phyloP scores from a whole-genome alignment of 225 moss, liverwort and hornwort genomes.

The Anthoceros angustus region DNA sequence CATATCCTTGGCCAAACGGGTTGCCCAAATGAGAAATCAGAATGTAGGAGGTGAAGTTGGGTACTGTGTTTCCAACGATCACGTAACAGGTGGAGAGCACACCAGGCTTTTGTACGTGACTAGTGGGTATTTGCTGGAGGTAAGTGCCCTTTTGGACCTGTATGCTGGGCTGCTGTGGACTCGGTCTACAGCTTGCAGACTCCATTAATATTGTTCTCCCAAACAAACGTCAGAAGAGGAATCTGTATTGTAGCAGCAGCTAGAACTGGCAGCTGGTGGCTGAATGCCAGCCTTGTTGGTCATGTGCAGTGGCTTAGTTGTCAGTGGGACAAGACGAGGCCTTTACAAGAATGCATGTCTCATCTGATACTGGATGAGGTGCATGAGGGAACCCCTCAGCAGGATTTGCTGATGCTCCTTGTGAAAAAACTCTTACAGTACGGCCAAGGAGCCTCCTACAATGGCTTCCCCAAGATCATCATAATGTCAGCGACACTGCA shows the following conservation, averaged over 20 bases:
- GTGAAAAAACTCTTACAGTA: constrained; percentile 8
- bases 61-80: constrained; percentile 7
- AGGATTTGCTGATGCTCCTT: constrained; percentile 16
- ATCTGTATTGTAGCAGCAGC: too few species aligned
- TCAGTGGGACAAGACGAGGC: neutral
- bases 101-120: constrained; percentile 17
- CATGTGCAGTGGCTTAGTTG: neutral
- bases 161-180: too few species aligned
- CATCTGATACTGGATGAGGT: constrained; percentile 20
- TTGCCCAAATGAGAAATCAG: constrained; percentile 8
- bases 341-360: neutral
- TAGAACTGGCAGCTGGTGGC: too few species aligned
- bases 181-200: too few species aligned
- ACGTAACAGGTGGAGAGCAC: neutral
- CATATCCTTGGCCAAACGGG: constrained; percentile 10
- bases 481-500: constrained; percentile 24
- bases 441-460: neutral
- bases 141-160: neutral
- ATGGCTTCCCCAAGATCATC: constrained; percentile 8
- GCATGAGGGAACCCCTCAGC: constrained; percentile 12
- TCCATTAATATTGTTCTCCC: too few species aligned
- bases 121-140: constrained; percentile 12
- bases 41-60: constrained; percentile 12
- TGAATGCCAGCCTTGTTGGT: too few species aligned
- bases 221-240: too few species aligned